Percentiles rank a stretch among this genome's conserved stretches.
Evolutionary conservation across 139 green algal species (phyloP).

Genomic region (Tetradesmus obliquus): DNA sequence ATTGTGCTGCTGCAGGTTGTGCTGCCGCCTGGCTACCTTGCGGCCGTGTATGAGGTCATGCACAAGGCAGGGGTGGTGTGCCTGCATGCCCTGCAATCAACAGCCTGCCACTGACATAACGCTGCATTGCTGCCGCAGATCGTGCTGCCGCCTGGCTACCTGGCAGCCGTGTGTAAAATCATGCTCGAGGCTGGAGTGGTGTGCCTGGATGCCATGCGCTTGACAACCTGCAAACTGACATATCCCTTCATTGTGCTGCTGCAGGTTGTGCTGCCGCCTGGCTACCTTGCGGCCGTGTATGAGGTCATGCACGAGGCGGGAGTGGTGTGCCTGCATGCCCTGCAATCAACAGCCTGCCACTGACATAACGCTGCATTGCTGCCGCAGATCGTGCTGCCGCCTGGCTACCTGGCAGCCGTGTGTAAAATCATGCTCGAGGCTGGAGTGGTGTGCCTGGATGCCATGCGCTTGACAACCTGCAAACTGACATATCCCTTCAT

Average conservation of each 20-base stretch:
- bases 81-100: slow-evolving; percentile 32
- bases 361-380: background rate
- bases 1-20: slow-evolving; percentile 6
- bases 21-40: slow-evolving; percentile 28
- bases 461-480: too few species aligned
- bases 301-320: slow-evolving; percentile 63
- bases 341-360: too few species aligned
- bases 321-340: slow-evolving; percentile 58
- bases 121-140: background rate
- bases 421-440: slow-evolving; percentile 66
- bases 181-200: slow-evolving; percentile 66
- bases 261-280: slow-evolving; percentile 28
- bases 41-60: slow-evolving; percentile 70
- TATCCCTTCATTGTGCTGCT: background rate
- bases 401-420: slow-evolving; percentile 47
- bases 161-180: slow-evolving; percentile 62
- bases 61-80: slow-evolving; percentile 62
- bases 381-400: slow-evolving; percentile 33
- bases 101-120: too few species aligned
- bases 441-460: slow-evolving; percentile 56
- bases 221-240: too few species aligned
- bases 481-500: too few species aligned
- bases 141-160: slow-evolving; percentile 31
- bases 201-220: slow-evolving; percentile 11
- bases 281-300: slow-evolving; percentile 61